Evolutionary conservation across 257 asterid species (phyloP).

Genomic region (Salvia miltiorrhiza): DNA sequence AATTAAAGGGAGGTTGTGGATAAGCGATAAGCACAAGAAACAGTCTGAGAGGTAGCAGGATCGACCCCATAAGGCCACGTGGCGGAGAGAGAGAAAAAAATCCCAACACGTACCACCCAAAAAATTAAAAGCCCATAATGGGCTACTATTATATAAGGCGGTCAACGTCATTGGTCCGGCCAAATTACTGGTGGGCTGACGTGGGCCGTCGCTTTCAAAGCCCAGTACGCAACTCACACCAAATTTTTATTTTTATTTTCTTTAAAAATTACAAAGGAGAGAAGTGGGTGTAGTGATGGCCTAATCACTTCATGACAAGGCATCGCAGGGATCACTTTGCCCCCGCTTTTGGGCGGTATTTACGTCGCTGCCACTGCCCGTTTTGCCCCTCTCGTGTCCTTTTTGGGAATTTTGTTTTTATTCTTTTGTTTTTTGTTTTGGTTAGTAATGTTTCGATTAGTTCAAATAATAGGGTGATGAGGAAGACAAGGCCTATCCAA

Average conservation of each 20-base stretch:
- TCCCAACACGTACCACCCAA: constrained; percentile 28
- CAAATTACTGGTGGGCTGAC: constrained; percentile 39
- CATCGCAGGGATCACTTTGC: constrained; percentile 11
- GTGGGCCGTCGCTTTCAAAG: constrained; percentile 46
- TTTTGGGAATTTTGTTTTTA: background rate
- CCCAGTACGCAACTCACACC: constrained; percentile 23
- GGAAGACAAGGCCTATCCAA: constrained; percentile 28
- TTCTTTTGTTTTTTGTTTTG: background rate
- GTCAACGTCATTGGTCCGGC: constrained; percentile 43
- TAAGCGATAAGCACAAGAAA: constrained; percentile 17
- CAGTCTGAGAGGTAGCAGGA: constrained; percentile 14
- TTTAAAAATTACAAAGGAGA: background rate
- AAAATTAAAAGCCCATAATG: constrained; percentile 21
- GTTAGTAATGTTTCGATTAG: background rate
- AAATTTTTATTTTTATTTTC: background rate
- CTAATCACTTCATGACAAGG: constrained; percentile 32
- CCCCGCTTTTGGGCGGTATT: background rate
- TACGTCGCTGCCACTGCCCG: constrained; percentile 21
- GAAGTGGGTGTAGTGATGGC: constrained; percentile 35
- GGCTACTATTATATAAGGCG: constrained; percentile 24
- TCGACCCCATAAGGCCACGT: constrained; percentile 43
- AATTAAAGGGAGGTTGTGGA: background rate
- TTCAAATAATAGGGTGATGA: constrained; percentile 5
- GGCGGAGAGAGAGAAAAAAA: constrained; percentile 7
- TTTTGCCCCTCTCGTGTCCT: background rate